Evolutionary conservation across 176 grass and related monocot species (phyloP), one percentile per base, ranked within the genome.

Genomic region (Hsuehochloa calcarea): DNA sequence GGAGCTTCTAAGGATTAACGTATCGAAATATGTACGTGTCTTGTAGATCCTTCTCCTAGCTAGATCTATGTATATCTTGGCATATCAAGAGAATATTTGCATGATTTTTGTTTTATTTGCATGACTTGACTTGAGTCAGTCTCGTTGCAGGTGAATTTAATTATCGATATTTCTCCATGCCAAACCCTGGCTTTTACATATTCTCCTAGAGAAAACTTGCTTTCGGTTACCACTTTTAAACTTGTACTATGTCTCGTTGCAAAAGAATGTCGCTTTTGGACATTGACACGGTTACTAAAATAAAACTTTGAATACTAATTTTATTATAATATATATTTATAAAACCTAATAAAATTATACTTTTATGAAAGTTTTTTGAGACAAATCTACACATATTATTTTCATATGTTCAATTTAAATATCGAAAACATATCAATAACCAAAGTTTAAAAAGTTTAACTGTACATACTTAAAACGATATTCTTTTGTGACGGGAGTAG

Each of bases 171-270:
- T 68, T 84, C 14, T 87, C 75, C 75, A 61, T 84, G 80, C 89
- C 89, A 84, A 90, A 87, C 89, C 3, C 49, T 75, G 44, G 80
- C 75, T 75, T 90, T 90, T 74, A 55, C 72, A 62, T 71, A 71
- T 86, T 86, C 83, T 82, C 34, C 8, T 63, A 17, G 46, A 58
- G 67, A 78, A 73, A 72, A 79, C 73, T 49, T 58, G 45, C 84
- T 87, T 90, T 90, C 89, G 84, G 84, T 90, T 61, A 17, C 61
- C 59, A 40, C 41, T 43, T 83, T 79, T 87, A 41, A 58, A 56
- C 27, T 89, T 70, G 15, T 60, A 34, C 31, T 34, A 0, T n/a
- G n/a, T 34, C 31, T 34, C 31, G 1, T 34, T 2, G 3, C 31
- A 34, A 3, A 34, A 34, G 1, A 2, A 34, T 34, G 31, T 34